A percentile compares a stretch with the other conserved stretches of the same genome.
phyloP scores from a whole-genome alignment of 2,329 filamentous ascomycete genomes.

The Penicillium paneum region DNA sequence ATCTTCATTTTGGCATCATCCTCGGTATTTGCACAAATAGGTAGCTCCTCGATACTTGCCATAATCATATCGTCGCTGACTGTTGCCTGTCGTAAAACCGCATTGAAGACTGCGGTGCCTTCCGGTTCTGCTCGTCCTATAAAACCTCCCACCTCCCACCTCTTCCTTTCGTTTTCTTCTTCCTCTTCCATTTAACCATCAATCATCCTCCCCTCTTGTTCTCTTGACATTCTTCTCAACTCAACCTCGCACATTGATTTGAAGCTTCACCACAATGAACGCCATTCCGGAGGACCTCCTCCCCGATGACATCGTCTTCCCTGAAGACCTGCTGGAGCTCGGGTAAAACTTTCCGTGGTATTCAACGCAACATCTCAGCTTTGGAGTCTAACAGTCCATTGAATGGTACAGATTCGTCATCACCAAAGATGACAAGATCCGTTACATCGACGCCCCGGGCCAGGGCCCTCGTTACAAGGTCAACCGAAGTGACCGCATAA shows the following conservation, averaged over 20 bases:
- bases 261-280: slow-evolving; percentile 59
- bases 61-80: neutral
- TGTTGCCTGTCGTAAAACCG: neutral
- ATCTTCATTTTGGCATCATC: neutral
- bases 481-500: slow-evolving; percentile 71
- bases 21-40: neutral
- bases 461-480: slow-evolving; percentile 71
- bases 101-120: neutral
- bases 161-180: neutral
- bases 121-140: neutral
- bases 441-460: slow-evolving; percentile 64
- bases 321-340: slow-evolving; percentile 63
- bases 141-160: neutral
- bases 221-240: neutral
- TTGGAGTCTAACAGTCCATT: neutral
- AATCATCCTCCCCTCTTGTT: neutral
- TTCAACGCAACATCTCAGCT: neutral
- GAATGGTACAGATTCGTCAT: slow-evolving; percentile 65
- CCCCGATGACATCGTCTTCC: slow-evolving; percentile 66
- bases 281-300: slow-evolving; percentile 58
- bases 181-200: neutral
- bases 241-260: neutral
- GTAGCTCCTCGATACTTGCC: neutral
- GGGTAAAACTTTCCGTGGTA: slow-evolving; percentile 54
- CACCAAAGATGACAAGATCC: slow-evolving; percentile 71